Conservation (phyloP, 129 eudicot species). For the Centella asiatica region DNA sequence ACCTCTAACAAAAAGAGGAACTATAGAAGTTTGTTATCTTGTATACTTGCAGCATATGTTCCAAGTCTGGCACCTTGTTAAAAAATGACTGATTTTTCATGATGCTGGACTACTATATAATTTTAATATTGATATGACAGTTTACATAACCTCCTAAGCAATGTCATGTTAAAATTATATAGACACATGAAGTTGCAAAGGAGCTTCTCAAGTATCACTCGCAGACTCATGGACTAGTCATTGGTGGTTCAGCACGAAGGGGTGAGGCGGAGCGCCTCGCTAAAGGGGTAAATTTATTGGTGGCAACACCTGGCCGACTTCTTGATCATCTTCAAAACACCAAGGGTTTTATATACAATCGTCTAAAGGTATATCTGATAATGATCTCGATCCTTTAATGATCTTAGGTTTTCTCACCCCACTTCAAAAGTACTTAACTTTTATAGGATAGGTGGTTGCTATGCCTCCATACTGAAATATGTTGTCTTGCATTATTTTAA, state of each 20-base stretch:
- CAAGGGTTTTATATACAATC: constrained; percentile 80
- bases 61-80: too few relatives aligned
- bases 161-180: neutral
- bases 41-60: too few relatives aligned
- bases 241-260: constrained; percentile 78
- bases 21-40: too few relatives aligned
- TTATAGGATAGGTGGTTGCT: too few relatives aligned
- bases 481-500: too few relatives aligned
- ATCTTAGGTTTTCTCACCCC: neutral
- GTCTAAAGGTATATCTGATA: constrained; percentile 40
- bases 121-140: neutral
- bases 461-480: too few relatives aligned
- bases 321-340: constrained; percentile 88
- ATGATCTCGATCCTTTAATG: neutral
- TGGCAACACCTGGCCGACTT: constrained; percentile 87
- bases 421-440: too few relatives aligned
- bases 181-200: constrained; percentile 29
- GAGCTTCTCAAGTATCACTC: constrained; percentile 76
- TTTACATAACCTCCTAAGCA: neutral
- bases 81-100: neutral
- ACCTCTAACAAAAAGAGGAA: too few relatives aligned
- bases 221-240: constrained; percentile 76
- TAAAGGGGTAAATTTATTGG: constrained; percentile 75
- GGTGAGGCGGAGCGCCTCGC: constrained; percentile 71
- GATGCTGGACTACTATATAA: neutral